Evolutionary conservation across 1,139 yeast species (phyloP), one percentile per base, ranked within the genome.

Genomic region (Insectozyma bohioensis): DNA sequence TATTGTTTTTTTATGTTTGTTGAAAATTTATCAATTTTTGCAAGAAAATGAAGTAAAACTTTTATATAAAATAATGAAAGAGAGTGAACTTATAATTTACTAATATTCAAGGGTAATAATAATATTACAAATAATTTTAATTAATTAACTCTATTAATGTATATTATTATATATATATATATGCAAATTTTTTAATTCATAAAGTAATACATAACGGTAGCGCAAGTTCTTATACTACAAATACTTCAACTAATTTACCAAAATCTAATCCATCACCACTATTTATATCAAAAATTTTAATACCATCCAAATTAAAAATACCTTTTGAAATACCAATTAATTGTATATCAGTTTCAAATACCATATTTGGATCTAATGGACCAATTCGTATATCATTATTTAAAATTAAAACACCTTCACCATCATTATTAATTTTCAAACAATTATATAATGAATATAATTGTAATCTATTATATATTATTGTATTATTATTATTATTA

Each of bases 251-350:
- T 33, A 84, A 58, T 41, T 76, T 73, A 1, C 88, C 90, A 50
- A 85, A 81, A 42, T 80, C 90, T 43, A 80, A 67, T 2, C 80
- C 76, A 41, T 84, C 92, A 3, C 92, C 88, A 17, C 79, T 71
- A 24, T 54, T 53, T 8, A 78, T 62, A 49, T 85, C 95, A 33
- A 80, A 70, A 6, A 85, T 63, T 37, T 75, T 74, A 12, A 83
- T 67, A 2, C 87, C 90, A 37, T 75, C 80, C 20, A 85, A 59
- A 30, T 77, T 75, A 51, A 72, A 80, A 7, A 80, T 71, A 0
- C 95, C 95, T 41, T 72, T 66, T 22, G 78, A 72, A 7, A 83
- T 59, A 0, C 88, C 90, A 36, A 82, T 60, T 34, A 85, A 54
- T 36, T 66, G 67, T 14, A 85, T 58, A 30, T 74, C 77, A 1